Percentiles rank a stretch among this genome's conserved stretches.
These are phyloP conservation scores for Xylariaceae sp. DNA, from an alignment of 2,329 filamentous ascomycete species.

Conservation along the genomic window DNA sequence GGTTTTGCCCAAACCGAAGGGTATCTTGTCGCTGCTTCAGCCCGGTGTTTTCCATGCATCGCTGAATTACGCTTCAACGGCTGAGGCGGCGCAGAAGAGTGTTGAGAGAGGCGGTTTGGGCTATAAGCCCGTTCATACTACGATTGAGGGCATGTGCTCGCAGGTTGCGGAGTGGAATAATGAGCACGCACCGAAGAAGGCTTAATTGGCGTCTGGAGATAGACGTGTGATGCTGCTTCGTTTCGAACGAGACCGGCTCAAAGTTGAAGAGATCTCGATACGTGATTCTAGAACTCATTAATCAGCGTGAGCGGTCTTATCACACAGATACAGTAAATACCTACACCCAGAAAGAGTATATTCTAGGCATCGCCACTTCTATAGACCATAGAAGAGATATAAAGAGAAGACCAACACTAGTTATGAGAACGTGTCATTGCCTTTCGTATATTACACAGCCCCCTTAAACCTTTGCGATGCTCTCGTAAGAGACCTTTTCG, in stretches of 20 bases:
- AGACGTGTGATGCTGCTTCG: neutral
- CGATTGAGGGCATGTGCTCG: slow-evolving; percentile 39
- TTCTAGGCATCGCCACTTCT: no score
- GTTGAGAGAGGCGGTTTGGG: slow-evolving; percentile 40
- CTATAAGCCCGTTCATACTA: slow-evolving; percentile 35
- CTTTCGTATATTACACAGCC: no score
- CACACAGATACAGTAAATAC: no score
- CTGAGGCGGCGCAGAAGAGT: slow-evolving; percentile 34
- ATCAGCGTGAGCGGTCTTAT: no score
- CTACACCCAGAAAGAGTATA: no score
- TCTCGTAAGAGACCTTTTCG: no score
- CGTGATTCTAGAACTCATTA: neutral
- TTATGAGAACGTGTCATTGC: no score
- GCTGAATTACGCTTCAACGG: slow-evolving; percentile 36
- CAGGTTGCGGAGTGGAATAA: slow-evolving; percentile 39
- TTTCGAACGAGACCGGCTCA: neutral
- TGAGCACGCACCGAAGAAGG: slow-evolving; percentile 18
- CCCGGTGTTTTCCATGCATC: slow-evolving; percentile 36
- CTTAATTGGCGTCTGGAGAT: neutral
- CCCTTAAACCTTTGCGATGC: no score
- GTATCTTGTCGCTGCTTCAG: slow-evolving; percentile 37
- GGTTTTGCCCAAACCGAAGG: slow-evolving; percentile 25
- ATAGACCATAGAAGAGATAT: no score
- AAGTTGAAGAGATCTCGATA: neutral
- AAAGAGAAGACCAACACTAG: no score